phyloP scores from a whole-genome alignment of 2,329 filamentous ascomycete species.

The Fusarium odoratissimum region DNA sequence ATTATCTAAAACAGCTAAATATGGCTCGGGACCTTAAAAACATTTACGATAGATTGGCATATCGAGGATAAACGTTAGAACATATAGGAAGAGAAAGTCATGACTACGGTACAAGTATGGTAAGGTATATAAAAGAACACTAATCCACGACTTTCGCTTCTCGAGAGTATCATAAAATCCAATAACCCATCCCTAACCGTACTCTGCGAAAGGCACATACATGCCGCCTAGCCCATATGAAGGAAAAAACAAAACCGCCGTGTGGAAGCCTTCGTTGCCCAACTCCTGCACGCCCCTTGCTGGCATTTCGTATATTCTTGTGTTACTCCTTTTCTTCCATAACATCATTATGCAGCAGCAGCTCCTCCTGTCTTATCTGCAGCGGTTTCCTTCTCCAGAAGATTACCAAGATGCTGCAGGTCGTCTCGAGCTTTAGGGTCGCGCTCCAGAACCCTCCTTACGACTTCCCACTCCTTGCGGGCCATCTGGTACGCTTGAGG shows the following conservation, averaged over 20 bases:
- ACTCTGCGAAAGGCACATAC: neutral
- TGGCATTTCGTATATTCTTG: conserved; percentile 2
- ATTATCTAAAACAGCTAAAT: neutral
- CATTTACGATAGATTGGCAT: neutral
- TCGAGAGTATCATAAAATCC: conserved; percentile 24
- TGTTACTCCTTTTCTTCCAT: neutral
- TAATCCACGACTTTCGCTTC: neutral
- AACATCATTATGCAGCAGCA: conserved; percentile 15
- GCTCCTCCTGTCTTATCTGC: conserved; percentile 32
- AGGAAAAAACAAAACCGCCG: neutral
- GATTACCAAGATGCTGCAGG: conserved; percentile 64
- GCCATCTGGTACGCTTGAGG: conserved; percentile 76
- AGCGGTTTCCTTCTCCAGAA: conserved; percentile 63
- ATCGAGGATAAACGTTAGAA: neutral
- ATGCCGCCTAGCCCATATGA: neutral
- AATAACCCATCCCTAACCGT: conserved; percentile 9
- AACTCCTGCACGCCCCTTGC: conserved; percentile 17
- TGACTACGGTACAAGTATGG: neutral
- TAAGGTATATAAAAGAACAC: neutral
- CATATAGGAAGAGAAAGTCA: neutral
- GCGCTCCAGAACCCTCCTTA: conserved; percentile 74
- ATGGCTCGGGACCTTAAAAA: neutral
- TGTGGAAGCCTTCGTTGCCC: conserved; percentile 1
- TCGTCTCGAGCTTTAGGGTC: conserved; percentile 75
- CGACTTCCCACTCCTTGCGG: conserved; percentile 78